Conservation (phyloP, 2,329 filamentous ascomycete species). For the Neonectria coccinea region DNA sequence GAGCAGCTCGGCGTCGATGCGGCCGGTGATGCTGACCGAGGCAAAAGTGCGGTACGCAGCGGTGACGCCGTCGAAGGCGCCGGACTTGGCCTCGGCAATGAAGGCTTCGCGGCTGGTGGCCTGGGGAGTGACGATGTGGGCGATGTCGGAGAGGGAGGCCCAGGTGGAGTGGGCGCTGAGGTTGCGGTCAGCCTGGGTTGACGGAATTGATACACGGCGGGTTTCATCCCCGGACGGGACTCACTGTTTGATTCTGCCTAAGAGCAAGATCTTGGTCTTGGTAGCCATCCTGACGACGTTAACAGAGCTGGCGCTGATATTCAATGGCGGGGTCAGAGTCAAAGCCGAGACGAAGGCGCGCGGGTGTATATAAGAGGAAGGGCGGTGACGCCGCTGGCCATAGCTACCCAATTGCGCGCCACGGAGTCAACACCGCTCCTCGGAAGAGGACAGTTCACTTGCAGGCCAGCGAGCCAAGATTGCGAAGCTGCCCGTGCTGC, state of each 20-base stretch:
- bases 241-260: slow-evolving; percentile 56
- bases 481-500: background rate
- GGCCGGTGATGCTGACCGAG: slow-evolving; percentile 73
- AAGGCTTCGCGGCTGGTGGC: slow-evolving; percentile 75
- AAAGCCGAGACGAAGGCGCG: background rate
- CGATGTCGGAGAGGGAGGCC: slow-evolving; percentile 69
- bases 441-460: background rate
- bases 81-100: slow-evolving; percentile 73
- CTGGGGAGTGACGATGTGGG: slow-evolving; percentile 72
- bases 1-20: slow-evolving; percentile 78
- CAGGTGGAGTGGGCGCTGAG: slow-evolving; percentile 73
- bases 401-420: background rate
- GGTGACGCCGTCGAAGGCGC: slow-evolving; percentile 72
- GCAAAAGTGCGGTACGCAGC: slow-evolving; percentile 79
- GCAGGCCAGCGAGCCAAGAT: background rate
- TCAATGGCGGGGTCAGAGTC: slow-evolving; percentile 16
- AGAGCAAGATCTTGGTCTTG: slow-evolving; percentile 54
- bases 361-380: background rate
- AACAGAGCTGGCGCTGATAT: background rate
- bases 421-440: too few relatives aligned
- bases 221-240: slow-evolving; percentile 24
- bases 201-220: background rate
- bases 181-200: background rate
- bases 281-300: slow-evolving; percentile 38
- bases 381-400: background rate